Conservation (phyloP, 805 yeast genomes). For the Candida sonorensis region DNA sequence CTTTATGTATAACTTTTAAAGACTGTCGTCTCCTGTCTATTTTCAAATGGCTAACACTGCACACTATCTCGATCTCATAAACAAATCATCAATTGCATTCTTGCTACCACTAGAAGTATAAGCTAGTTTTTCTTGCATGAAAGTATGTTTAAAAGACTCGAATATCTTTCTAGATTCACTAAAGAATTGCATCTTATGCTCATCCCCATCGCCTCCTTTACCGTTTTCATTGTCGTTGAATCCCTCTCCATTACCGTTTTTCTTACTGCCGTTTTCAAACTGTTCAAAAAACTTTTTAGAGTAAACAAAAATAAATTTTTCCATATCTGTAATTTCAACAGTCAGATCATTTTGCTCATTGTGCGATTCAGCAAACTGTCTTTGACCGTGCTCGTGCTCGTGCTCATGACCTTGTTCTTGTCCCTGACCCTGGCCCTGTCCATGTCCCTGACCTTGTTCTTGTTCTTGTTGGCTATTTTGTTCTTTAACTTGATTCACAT, state of each 20-base stretch:
- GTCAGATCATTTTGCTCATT: constrained; percentile 6
- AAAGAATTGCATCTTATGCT: constrained; percentile 12
- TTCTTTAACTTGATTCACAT: constrained; percentile 1
- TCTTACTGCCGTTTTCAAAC: not conserved
- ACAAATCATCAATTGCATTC: constrained; percentile 16
- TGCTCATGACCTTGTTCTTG: constrained; percentile 6
- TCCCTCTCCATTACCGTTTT: not conserved
- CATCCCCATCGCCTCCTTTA: constrained; percentile 7
- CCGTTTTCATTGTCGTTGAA: not conserved
- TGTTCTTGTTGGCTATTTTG: constrained; percentile 4
- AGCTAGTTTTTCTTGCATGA: constrained; percentile 26
- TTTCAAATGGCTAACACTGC: too few species aligned
- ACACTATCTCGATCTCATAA: constrained; percentile 12
- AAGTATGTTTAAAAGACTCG: constrained; percentile 23
- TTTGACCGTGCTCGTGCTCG: constrained; percentile 1
- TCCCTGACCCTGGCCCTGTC: constrained; percentile 5
- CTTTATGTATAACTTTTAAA: too few species aligned
- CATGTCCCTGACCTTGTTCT: constrained; percentile 2
- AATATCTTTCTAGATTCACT: constrained; percentile 23
- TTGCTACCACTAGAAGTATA: constrained; percentile 8
- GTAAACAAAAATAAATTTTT: constrained; percentile 26
- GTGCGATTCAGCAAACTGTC: not conserved
- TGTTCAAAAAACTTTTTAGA: constrained; percentile 25
- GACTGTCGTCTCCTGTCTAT: too few species aligned
- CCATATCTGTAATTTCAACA: constrained; percentile 25